Base-by-base conservation (phyloP, 2,329 filamentous ascomycete genomes). In the Trichophyton mentagrophytes region DNA sequence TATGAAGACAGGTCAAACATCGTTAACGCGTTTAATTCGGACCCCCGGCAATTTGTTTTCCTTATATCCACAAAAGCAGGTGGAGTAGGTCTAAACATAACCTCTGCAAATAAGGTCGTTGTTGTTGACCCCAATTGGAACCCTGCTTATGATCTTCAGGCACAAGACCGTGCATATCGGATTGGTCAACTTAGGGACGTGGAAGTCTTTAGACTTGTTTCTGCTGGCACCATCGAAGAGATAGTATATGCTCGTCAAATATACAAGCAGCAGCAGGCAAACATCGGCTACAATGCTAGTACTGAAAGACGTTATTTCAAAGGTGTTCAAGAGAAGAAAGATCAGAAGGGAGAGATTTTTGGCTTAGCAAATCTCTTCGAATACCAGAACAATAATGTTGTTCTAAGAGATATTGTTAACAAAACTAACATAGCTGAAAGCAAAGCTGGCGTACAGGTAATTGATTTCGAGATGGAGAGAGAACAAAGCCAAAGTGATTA, bases 61-160 rank as follows among this genome's bases (percentile, higher is more conserved):
- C 79, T 99, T 20, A 96, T 99, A 68, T 95, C 89, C 22, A 96
- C 93, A 5, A 89, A 88, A 69, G 91, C 93, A 2, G 93, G 93
- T 25, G 93, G 93, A 3, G 88, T 96, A 0, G 93, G 93, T 0
- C 79, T 99, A 30, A 99, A 99, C 70, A 97, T 99, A 69, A 96
- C 92, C 0, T 93, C 90, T 1, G 93, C 93, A 1, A 99, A 99
- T 75, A 97, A 97, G 74, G 93, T 99, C 0, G 92, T 99, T 46
- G 89, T 99, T 40, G 85, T 97, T 56, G 93, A 97, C 70, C 93
- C 93, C 0, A 93, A 97, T 68, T 99, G 93, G 93, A 99, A 99
- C 66, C 93, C 93, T 0, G 84, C 89, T 1, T 92, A 93, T 66
- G 93, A 99, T 68, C 80, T 97, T 0, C 93, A 99, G 72, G 93